Percentiles rank a stretch among this genome's conserved stretches.
phyloP scores from a whole-genome alignment of 805 yeast species.

The Ogataea polymorpha region DNA sequence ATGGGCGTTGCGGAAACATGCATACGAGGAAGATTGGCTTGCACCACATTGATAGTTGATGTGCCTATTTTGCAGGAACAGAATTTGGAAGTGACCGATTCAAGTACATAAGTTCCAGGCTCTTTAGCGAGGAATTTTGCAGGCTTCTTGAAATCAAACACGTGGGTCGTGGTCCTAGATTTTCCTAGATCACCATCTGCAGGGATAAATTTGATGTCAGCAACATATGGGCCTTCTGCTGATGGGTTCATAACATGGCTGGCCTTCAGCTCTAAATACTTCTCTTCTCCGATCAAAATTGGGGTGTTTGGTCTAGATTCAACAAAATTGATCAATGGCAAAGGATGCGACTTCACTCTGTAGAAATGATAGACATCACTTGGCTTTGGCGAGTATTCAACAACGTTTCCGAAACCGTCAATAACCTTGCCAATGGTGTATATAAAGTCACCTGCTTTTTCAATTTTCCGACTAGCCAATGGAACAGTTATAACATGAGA shows the following conservation, averaged over 20 bases:
- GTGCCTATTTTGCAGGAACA: constrained; percentile 73
- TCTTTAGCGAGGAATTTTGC: constrained; percentile 39
- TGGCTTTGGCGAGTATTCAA: constrained; percentile 40
- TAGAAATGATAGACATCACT: constrained; percentile 38
- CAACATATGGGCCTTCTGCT: constrained; percentile 48
- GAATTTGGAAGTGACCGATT: constrained; percentile 50
- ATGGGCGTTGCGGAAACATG: constrained; percentile 54
- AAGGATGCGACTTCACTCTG: constrained; percentile 50
- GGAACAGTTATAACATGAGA: constrained; percentile 28
- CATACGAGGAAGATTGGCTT: constrained; percentile 41
- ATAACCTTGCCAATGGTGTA: constrained; percentile 55
- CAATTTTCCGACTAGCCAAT: constrained; percentile 24
- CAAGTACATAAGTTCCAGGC: constrained; percentile 67
- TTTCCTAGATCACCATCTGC: constrained; percentile 20
- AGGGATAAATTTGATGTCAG: constrained; percentile 33
- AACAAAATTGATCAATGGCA: constrained; percentile 49
- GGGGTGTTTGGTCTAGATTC: constrained; percentile 34
- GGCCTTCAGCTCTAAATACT: constrained; percentile 30
- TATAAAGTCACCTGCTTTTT: constrained; percentile 48
- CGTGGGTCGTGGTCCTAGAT: constrained; percentile 18
- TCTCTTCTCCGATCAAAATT: constrained; percentile 30
- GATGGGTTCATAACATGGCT: constrained; percentile 23
- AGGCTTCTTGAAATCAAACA: constrained; percentile 28
- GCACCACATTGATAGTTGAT: constrained; percentile 45
- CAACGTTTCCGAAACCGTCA: constrained; percentile 65